These are phyloP conservation scores for Medakamo hakoo DNA, from an alignment of 139 green algal genomes.

Conservation along the genomic window DNA sequence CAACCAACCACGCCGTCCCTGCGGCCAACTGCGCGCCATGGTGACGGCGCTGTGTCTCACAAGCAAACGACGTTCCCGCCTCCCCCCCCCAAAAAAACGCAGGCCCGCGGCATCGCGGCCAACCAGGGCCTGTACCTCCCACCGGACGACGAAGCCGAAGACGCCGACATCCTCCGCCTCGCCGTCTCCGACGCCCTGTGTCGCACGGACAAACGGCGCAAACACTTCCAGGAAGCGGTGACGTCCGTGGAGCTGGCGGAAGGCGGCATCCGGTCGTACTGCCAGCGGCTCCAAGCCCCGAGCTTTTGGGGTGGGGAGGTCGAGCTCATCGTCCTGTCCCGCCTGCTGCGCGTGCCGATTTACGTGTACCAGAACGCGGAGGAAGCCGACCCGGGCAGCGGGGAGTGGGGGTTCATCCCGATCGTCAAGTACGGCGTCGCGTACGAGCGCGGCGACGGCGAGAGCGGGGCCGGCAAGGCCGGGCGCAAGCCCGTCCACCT, in stretches of 20 bases:
- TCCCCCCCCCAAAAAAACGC: background rate
- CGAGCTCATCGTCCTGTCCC: constrained; percentile 41
- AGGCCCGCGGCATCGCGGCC: constrained; percentile 26
- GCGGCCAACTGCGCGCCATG: no score
- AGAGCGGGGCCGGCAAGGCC: no score
- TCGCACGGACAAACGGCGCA: constrained; percentile 17
- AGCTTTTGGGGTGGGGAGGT: constrained; percentile 52
- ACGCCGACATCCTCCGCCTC: constrained; percentile 37
- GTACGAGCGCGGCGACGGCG: constrained; percentile 18
- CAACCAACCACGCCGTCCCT: no score
- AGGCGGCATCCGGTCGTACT: constrained; percentile 29
- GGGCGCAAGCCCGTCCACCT: constrained; percentile 28
- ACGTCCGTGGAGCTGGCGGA: constrained; percentile 22
- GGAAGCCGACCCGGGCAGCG: constrained; percentile 2
- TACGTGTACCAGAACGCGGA: constrained; percentile 19
- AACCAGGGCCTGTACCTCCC: constrained; percentile 27
- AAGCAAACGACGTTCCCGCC: background rate
- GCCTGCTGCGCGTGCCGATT: constrained; percentile 37
- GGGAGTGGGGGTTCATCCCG: constrained; percentile 12
- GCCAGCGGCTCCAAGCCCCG: constrained; percentile 21
- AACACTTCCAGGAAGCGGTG: constrained; percentile 27
- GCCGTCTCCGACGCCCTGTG: constrained; percentile 42
- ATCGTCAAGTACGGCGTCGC: constrained; percentile 42
- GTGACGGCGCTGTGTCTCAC: no score
- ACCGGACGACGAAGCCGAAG: constrained; percentile 13